phyloP scores from a whole-genome alignment of 2,329 filamentous ascomycete genomes.

The Penicillium nordicum region DNA sequence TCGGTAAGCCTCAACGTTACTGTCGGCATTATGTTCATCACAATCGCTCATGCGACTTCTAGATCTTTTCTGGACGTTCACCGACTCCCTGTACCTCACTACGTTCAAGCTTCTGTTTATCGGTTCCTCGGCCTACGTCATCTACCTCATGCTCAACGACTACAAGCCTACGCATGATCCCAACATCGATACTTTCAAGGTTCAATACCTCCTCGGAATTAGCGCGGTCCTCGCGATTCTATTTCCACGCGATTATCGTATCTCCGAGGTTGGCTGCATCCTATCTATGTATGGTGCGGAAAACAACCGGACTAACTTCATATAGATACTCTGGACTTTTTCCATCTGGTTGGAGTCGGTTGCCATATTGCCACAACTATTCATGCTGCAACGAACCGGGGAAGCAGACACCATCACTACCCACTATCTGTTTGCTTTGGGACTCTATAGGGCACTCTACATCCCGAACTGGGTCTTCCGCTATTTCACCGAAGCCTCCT shows the following conservation, averaged over 20 bases:
- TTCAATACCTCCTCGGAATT: constrained; percentile 85
- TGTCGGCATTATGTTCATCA: not conserved
- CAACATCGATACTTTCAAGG: constrained; percentile 94
- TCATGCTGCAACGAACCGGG: constrained; percentile 95
- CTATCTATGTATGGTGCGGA: not conserved
- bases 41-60: not conserved
- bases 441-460: constrained; percentile 86
- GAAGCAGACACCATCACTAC: constrained; percentile 99
- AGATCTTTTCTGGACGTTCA: constrained; percentile 82
- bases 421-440: constrained; percentile 93
- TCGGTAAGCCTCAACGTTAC: constrained; percentile 54
- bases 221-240: constrained; percentile 74
- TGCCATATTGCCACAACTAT: constrained; percentile 93
- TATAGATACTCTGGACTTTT: constrained; percentile 89
- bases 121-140: constrained; percentile 80
- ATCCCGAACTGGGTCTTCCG: constrained; percentile 99
- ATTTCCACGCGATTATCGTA: constrained; percentile 79
- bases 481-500: constrained; percentile 74
- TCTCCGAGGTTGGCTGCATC: constrained; percentile 57
- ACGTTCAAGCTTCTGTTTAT: constrained; percentile 97
- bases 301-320: constrained; percentile 11
- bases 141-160: constrained; percentile 96
- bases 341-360: constrained; percentile 98
- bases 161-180: constrained; percentile 98
- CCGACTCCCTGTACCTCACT: constrained; percentile 82